Evolutionary conservation across 2,329 filamentous ascomycete genomes (phyloP).

Genomic region (Orbilia blumenaviensis): DNA sequence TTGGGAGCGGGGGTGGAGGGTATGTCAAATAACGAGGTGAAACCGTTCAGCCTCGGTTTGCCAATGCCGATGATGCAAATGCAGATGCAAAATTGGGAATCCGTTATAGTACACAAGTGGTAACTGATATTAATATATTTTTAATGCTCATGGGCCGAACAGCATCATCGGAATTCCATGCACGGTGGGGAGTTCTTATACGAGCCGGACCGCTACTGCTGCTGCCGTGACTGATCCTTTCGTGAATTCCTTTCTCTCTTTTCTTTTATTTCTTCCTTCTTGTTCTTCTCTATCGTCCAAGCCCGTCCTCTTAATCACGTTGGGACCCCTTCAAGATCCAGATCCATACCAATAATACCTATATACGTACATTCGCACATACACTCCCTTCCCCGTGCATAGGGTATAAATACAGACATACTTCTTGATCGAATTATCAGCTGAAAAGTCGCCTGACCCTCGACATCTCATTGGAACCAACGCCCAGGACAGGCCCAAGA

Average conservation of each 20-base stretch:
- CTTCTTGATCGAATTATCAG: constrained; percentile 22
- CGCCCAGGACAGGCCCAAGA: constrained; percentile 45
- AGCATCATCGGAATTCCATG: constrained; percentile 24
- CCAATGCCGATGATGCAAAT: constrained; percentile 10
- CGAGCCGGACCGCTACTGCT: not conserved
- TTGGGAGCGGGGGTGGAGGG: no score
- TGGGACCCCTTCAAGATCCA: no score
- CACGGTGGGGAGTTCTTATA: constrained; percentile 27
- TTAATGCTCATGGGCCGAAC: no score
- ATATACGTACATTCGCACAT: no score
- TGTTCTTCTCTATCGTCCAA: no score
- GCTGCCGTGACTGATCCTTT: constrained; percentile 23
- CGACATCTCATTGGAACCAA: constrained; percentile 22
- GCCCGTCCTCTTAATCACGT: no score
- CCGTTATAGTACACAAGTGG: no score
- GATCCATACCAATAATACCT: no score
- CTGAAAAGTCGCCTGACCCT: constrained; percentile 36
- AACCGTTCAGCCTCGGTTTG: constrained; percentile 32
- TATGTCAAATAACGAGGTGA: constrained; percentile 3
- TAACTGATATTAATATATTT: no score
- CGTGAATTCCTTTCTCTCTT: constrained; percentile 19
- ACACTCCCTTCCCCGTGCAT: no score
- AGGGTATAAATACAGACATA: no score
- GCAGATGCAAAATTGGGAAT: constrained; percentile 4
- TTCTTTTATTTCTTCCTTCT: not conserved